Percentiles rank a stretch among this genome's conserved stretches.
phyloP scores from a whole-genome alignment of 352 stramenopile genomes.

The Pythium scleroteichum region DNA sequence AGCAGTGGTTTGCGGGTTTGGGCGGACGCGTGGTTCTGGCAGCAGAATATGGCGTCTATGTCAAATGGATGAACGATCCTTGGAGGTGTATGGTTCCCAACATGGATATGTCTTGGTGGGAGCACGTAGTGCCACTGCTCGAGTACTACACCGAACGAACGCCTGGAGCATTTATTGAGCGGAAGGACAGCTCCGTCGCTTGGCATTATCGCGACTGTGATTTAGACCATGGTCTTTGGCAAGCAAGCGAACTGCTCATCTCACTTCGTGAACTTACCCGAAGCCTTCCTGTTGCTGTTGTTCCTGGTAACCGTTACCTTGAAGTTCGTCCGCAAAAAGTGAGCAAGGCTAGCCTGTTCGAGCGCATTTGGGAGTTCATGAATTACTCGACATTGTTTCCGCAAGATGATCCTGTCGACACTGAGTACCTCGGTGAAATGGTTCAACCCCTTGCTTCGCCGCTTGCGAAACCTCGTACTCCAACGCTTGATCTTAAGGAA shows the following conservation, averaged over 20 bases:
- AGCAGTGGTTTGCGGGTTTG: slow-evolving; percentile 78
- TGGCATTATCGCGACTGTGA: slow-evolving; percentile 92
- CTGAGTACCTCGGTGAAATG: slow-evolving; percentile 70
- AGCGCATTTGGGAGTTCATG: slow-evolving; percentile 86
- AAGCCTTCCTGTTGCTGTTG: slow-evolving; percentile 71
- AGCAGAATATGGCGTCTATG: slow-evolving; percentile 79
- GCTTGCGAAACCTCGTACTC: slow-evolving; percentile 38
- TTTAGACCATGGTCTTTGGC: slow-evolving; percentile 84
- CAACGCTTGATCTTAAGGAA: slow-evolving; percentile 19
- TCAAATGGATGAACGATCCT: slow-evolving; percentile 71
- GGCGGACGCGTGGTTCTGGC: slow-evolving; percentile 66
- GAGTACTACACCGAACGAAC: slow-evolving; percentile 87
- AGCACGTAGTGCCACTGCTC: slow-evolving; percentile 72
- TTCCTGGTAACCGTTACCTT: slow-evolving; percentile 70
- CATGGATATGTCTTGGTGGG: slow-evolving; percentile 80
- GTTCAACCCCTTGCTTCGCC: slow-evolving; percentile 49
- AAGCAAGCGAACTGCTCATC: slow-evolving; percentile 88
- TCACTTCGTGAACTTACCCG: slow-evolving; percentile 75
- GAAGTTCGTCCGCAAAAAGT: slow-evolving; percentile 81
- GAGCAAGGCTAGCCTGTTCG: slow-evolving; percentile 79
- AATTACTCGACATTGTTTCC: slow-evolving; percentile 70
- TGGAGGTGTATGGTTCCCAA: slow-evolving; percentile 84
- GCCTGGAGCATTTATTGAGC: slow-evolving; percentile 80
- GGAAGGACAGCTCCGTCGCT: slow-evolving; percentile 82
- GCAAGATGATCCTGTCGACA: slow-evolving; percentile 61